Conservation (phyloP, 768 basidiomycete genomes). For the Trametes punicea region DNA sequence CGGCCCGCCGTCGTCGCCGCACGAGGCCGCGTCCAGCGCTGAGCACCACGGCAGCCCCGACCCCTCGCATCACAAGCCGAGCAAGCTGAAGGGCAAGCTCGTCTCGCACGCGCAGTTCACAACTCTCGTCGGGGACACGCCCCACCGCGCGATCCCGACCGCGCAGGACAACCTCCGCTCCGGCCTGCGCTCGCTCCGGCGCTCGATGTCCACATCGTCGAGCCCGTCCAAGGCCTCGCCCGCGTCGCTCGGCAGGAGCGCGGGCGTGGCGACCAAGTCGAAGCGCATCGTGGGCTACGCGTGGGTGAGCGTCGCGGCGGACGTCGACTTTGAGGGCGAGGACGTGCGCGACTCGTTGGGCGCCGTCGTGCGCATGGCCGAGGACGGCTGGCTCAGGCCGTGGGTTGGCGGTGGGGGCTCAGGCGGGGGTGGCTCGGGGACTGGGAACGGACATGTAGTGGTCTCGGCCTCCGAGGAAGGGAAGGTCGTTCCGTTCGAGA, state of each 20-base stretch:
- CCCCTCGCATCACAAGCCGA: not conserved
- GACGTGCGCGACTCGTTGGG: slow-evolving; percentile 57
- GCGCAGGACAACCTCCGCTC: slow-evolving; percentile 72
- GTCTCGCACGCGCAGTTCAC: slow-evolving; percentile 57
- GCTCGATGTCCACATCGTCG: slow-evolving; percentile 25
- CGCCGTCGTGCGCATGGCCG: slow-evolving; percentile 38
- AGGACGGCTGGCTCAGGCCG: slow-evolving; percentile 41
- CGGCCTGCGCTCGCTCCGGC: slow-evolving; percentile 59
- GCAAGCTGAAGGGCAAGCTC: slow-evolving; percentile 17
- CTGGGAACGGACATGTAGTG: slow-evolving; percentile 16
- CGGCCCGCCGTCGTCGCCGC: slow-evolving; percentile 18
- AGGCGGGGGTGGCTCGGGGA: slow-evolving; percentile 4
- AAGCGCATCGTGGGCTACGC: slow-evolving; percentile 63
- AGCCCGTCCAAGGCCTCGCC: not conserved
- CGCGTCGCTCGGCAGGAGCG: slow-evolving; percentile 4
- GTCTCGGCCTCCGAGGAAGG: slow-evolving; percentile 24
- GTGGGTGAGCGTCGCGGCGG: slow-evolving; percentile 78
- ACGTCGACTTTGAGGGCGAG: slow-evolving; percentile 81
- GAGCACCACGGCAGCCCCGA: not conserved
- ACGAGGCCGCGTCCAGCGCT: not conserved
- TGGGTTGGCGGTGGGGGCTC: slow-evolving; percentile 32
- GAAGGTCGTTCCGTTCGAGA: slow-evolving; percentile 51
- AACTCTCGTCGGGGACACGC: slow-evolving; percentile 72
- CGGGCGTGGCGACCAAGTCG: not conserved
- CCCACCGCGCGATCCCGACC: slow-evolving; percentile 61